Conservation (phyloP, 2,329 filamentous ascomycete species). For the Lachnellula cervina region DNA sequence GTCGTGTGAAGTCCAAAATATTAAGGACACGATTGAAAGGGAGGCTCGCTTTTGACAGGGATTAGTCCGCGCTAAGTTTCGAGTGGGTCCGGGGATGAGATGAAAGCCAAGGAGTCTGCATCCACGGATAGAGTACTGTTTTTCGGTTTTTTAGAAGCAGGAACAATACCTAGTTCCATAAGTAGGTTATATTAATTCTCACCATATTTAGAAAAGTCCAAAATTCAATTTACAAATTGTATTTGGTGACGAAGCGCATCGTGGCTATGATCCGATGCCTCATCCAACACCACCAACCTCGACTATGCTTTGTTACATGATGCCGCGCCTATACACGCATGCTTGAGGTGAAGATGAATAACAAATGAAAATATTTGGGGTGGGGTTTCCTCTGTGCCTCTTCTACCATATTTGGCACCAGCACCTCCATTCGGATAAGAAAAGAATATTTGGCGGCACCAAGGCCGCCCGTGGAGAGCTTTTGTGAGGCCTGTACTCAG, state of each 20-base stretch:
- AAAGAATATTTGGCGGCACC: constrained; percentile 20
- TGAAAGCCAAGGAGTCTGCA: no score
- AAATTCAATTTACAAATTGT: neutral
- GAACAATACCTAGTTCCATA: no score
- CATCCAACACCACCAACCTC: constrained; percentile 11
- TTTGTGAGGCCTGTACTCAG: constrained; percentile 12
- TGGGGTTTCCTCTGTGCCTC: neutral
- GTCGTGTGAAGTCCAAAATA: constrained; percentile 10
- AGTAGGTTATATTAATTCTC: no score
- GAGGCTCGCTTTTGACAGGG: constrained; percentile 17
- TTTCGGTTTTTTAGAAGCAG: no score
- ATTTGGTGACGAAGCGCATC: constrained; percentile 13
- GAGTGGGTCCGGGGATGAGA: neutral
- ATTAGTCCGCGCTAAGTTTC: constrained; percentile 1
- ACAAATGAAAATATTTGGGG: constrained; percentile 26
- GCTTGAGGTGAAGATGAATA: constrained; percentile 22
- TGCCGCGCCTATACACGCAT: constrained; percentile 19
- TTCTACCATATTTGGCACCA: constrained; percentile 1
- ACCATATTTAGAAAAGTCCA: neutral
- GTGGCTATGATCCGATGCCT: constrained; percentile 8
- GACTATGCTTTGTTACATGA: constrained; percentile 25
- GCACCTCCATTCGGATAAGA: constrained; percentile 11
- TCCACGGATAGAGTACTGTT: no score
- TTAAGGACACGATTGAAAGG: constrained; percentile 27
- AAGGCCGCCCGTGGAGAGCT: constrained; percentile 14